phyloP scores from a whole-genome alignment of 129 eudicot genomes.

The Ambrosia trifida region DNA sequence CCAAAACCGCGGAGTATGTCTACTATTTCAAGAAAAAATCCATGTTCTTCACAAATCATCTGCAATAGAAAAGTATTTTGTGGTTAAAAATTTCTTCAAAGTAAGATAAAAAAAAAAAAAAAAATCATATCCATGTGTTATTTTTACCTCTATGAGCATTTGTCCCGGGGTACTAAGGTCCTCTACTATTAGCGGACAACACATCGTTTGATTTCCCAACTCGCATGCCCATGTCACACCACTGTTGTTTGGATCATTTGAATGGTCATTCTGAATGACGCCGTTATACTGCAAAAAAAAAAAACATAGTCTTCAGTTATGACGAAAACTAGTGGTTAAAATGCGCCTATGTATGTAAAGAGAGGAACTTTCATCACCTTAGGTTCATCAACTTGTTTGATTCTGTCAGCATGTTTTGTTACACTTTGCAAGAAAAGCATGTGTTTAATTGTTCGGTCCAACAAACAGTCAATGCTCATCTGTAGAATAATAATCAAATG shows the following conservation, averaged over 20 bases:
- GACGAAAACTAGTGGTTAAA: neutral
- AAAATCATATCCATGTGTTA: neutral
- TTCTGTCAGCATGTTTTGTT: slow-evolving; percentile 64
- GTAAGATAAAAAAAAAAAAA: too few species aligned
- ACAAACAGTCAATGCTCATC: slow-evolving; percentile 92
- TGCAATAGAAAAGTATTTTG: slow-evolving; percentile 33
- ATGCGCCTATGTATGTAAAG: slow-evolving; percentile 4
- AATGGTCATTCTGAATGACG: slow-evolving; percentile 35
- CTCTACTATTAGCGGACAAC: slow-evolving; percentile 78
- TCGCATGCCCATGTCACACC: slow-evolving; percentile 96
- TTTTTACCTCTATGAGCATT: slow-evolving; percentile 80
- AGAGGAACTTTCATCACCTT: slow-evolving; percentile 51
- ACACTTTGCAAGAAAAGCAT: slow-evolving; percentile 89
- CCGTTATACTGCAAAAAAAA: slow-evolving; percentile 27
- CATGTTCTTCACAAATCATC: slow-evolving; percentile 92
- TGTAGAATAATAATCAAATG: slow-evolving; percentile 35
- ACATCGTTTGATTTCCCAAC: slow-evolving; percentile 57
- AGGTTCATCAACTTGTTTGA: slow-evolving; percentile 52
- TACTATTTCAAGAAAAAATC: slow-evolving; percentile 85
- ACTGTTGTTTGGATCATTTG: slow-evolving; percentile 37
- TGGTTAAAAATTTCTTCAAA: slow-evolving; percentile 8
- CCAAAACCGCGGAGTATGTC: slow-evolving; percentile 81
- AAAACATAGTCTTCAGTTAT: neutral
- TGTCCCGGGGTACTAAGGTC: slow-evolving; percentile 80
- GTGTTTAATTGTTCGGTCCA: slow-evolving; percentile 85